Evolutionary conservation across 306 rosid genomes (phyloP), one percentile per base, ranked within the genome.

Genomic region (Gleditsia sinensis): DNA sequence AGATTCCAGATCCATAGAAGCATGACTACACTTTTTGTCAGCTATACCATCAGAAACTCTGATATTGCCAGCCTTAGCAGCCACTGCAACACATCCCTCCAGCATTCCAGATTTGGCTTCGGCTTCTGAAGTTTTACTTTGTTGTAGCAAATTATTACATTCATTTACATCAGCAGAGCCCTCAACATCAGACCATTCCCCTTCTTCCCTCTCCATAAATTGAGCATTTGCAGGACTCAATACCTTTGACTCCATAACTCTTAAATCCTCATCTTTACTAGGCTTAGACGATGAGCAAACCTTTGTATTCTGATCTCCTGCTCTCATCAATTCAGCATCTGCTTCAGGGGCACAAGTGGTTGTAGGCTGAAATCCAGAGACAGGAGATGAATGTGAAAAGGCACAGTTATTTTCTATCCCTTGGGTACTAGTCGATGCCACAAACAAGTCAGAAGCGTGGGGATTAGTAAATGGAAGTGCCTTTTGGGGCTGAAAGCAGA

Each of bases 181-280:
- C 82, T 94, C 97, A 14, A 90, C 95, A 65, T 92, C 97, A 55
- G 96, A 92, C 97, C 97, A 94, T 78, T 94, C 99, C 80, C 99
- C 99, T 84, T 94, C 99, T 83, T 94, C 99, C 88, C 95, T 90
- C 64, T 94, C 99, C 13, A 71, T 51, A 65, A 87, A 67, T 67
- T 80, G 83, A 54, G 78, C 84, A 45, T 84, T 80, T 54, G 79
- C 66, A 6, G 75, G 73, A 67, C 74, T 75, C 23, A 69, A 72
- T 73, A 75, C 79, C 23, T 56, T 71, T 37, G 86, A 62, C 63
- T 79, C 74, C 55, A 55, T 82, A 37, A 80, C 83, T 80, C 77
- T 89, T 60, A 60, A 55, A 53, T 75, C 88, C 65, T 81, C 87
- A 32, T 81, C 78, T 75, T 73, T 81, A 71, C 48, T 81, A 9